Evolutionary conservation across 208 protist species (phyloP), one percentile per base, ranked within the genome.

Genomic region (Leishmania lainsoni): DNA sequence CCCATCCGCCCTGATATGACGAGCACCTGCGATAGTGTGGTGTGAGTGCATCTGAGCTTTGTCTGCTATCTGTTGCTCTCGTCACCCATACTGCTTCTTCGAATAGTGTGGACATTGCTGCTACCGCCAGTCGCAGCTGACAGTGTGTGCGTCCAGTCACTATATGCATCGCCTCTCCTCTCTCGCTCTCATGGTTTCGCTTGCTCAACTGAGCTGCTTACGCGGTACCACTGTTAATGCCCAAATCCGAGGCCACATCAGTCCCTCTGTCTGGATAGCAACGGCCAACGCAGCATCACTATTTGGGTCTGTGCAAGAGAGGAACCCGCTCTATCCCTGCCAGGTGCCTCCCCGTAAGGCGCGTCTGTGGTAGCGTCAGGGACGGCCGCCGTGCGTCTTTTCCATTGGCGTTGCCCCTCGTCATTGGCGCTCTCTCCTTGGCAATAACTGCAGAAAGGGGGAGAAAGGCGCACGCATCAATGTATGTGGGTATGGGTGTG

Each of bases 1-100:
- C 17, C 54, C 26, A 74, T 42, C 29, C 61, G 29, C 71, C 73
- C 26, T 9, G 63, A 81, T 52, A 73, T 77, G 35, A 17, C 22
- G 29, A 42, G 65, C 35, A 42, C 29, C 65, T 26, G 65, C 17
- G 12, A 17, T 9, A 6, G 65, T 26, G 14, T 70, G 16, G 48
- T 68, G 72, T 86, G 42, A 20, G 26, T 75, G 70, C 39, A 20
- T 48, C 48, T 35, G 12, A 17, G 42, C 9, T 70, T 72, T 9
- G 5, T 71, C 45, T n/a, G 35, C 35, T 26, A 3, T n/a, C 68
- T 10, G 68, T 42, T 72, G 68, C 68, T 32, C 45, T 72, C 68
- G 68, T 22, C 32, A 14, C 68, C 26, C 68, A 17, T 51, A 6
- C 26, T 48, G 35, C 32, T 16, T 52, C 68, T n/a, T 51, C 17